phyloP scores from a whole-genome alignment of 225 moss, liverwort and hornwort species.

The Lunularia cruciata region DNA sequence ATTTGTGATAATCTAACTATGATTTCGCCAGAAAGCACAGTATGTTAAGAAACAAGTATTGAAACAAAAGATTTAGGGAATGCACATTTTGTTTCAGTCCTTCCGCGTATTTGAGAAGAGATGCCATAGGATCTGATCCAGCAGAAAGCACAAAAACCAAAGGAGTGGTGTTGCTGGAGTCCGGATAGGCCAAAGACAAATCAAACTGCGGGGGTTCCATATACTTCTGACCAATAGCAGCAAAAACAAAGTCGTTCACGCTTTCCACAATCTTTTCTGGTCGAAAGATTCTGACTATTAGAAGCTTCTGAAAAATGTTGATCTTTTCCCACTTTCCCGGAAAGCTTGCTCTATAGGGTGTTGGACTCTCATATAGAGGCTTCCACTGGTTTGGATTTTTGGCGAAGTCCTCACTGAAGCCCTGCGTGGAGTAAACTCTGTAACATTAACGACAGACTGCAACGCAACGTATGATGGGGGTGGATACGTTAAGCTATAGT shows the following conservation, averaged over 20 bases:
- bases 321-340: slow-evolving; percentile 58
- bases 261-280: slow-evolving; percentile 69
- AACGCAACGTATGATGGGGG: no score
- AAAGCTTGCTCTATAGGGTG: slow-evolving; percentile 53
- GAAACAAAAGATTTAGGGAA: no score
- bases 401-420: slow-evolving; percentile 44
- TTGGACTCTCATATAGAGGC: slow-evolving; percentile 53
- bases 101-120: slow-evolving; percentile 66
- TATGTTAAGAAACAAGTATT: no score
- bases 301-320: slow-evolving; percentile 56
- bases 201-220: slow-evolving; percentile 70
- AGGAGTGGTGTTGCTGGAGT: slow-evolving; percentile 50
- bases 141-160: slow-evolving; percentile 70
- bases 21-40: no score
- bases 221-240: slow-evolving; percentile 57
- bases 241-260: slow-evolving; percentile 62
- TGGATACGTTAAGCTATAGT: no score
- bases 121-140: slow-evolving; percentile 73
- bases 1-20: no score
- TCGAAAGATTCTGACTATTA: slow-evolving; percentile 54
- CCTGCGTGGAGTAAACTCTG: no score
- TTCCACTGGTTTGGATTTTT: slow-evolving; percentile 53
- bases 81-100: slow-evolving; percentile 50
- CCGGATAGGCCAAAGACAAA: slow-evolving; percentile 51
- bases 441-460: no score